Conservation (phyloP, 2,329 filamentous ascomycete species). For the Xylaria sp. region DNA sequence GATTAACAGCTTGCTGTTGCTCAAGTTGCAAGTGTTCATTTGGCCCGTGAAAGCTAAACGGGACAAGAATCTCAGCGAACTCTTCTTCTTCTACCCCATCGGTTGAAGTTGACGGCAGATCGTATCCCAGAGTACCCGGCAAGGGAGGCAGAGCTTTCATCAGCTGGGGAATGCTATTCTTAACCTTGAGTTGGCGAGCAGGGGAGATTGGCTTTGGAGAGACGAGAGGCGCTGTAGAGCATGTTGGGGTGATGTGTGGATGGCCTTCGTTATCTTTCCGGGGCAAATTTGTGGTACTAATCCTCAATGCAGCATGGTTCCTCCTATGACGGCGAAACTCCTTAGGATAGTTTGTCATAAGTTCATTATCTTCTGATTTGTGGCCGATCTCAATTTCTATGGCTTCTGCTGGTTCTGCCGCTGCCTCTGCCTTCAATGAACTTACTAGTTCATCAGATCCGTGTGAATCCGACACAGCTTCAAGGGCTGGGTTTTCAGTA, state of each 20-base stretch:
- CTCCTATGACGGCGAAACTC: slow-evolving; percentile 44
- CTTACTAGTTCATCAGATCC: background rate
- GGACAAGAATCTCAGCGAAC: slow-evolving; percentile 45
- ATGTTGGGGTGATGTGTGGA: slow-evolving; percentile 45
- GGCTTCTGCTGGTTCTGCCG: background rate
- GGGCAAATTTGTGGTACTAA: slow-evolving; percentile 43
- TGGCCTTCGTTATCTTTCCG: slow-evolving; percentile 43
- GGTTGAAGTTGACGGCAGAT: slow-evolving; percentile 37
- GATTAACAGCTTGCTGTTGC: background rate
- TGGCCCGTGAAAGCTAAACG: slow-evolving; percentile 40
- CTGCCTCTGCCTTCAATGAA: background rate
- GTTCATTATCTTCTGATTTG: slow-evolving; percentile 9
- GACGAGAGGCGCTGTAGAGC: slow-evolving; percentile 51
- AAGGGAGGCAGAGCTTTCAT: slow-evolving; percentile 64
- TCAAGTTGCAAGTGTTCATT: background rate
- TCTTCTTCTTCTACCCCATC: slow-evolving; percentile 42
- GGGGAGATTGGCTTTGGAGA: slow-evolving; percentile 62
- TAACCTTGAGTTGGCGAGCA: slow-evolving; percentile 56
- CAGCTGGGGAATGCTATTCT: slow-evolving; percentile 61
- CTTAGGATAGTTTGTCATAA: slow-evolving; percentile 15
- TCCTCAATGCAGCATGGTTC: slow-evolving; percentile 43
- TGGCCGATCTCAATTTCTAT: slow-evolving; percentile 10
- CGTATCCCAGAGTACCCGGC: slow-evolving; percentile 49
- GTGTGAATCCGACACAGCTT: background rate
- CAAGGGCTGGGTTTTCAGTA: background rate